These are phyloP conservation scores for Alopecurus myosuroides DNA, from an alignment of 176 grass and related monocot genomes.

Conservation along the genomic window DNA sequence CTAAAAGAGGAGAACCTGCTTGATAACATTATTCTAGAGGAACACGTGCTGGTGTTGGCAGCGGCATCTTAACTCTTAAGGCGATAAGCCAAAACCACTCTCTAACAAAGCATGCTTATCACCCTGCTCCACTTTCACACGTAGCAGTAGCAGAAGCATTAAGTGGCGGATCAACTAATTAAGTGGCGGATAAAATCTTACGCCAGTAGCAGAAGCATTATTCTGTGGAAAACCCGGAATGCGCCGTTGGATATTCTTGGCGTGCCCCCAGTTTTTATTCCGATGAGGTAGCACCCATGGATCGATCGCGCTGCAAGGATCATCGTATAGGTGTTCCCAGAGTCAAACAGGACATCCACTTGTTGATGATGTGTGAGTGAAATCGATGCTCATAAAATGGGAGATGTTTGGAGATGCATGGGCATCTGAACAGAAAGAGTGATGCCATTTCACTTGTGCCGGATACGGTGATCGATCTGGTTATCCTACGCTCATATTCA, in stretches of 20 bases:
- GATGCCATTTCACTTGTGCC: too few species aligned
- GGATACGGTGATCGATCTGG: too few species aligned
- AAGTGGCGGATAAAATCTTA: background rate
- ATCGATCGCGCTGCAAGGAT: too few species aligned
- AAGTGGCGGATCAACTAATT: background rate
- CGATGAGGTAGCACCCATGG: background rate
- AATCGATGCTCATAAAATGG: too few species aligned
- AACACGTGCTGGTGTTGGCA: background rate
- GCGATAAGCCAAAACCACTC: background rate
- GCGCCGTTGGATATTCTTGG: conserved; percentile 11
- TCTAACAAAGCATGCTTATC: conserved; percentile 18
- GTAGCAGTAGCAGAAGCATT: background rate
- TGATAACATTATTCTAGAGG: too few species aligned
- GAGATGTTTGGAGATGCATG: too few species aligned
- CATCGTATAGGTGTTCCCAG: too few species aligned
- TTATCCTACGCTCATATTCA: too few species aligned
- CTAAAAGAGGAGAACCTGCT: too few species aligned
- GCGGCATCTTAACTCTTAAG: background rate
- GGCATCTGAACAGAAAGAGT: too few species aligned
- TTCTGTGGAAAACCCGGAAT: conserved; percentile 36
- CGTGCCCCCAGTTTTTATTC: background rate
- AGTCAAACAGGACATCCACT: too few species aligned
- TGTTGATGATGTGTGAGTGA: too few species aligned
- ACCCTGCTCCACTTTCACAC: background rate
- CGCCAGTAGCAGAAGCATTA: conserved; percentile 13